Conservation (phyloP, 805 yeast species). For the Starmerella stigmatis region DNA sequence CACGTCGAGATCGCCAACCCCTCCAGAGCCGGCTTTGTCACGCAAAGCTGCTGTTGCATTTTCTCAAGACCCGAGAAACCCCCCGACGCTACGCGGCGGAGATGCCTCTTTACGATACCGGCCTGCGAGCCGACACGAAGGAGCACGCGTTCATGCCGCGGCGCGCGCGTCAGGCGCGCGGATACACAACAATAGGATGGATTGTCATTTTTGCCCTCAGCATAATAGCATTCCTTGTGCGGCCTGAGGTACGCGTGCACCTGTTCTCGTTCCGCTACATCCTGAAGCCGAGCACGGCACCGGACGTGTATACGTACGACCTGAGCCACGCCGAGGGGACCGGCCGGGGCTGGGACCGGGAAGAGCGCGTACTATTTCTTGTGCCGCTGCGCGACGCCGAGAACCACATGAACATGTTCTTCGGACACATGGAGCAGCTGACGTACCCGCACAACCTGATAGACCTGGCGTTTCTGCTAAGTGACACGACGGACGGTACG, state of each 20-base stretch:
- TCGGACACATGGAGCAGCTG: constrained; percentile 64
- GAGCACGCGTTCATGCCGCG: constrained; percentile 4
- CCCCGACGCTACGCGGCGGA: constrained; percentile 7
- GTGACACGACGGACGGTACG: constrained; percentile 84
- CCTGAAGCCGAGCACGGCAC: constrained; percentile 13
- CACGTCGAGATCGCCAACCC: not conserved
- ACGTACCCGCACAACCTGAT: constrained; percentile 81
- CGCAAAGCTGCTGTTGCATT: not conserved
- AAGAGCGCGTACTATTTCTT: constrained; percentile 70
- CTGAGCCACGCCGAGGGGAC: constrained; percentile 54
- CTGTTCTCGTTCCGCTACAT: constrained; percentile 11
- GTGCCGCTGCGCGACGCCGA: constrained; percentile 92
- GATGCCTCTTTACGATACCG: constrained; percentile 4
- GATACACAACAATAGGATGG: not conserved
- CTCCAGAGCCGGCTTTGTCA: not conserved
- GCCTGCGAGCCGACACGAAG: constrained; percentile 1
- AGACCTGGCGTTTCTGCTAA: constrained; percentile 74
- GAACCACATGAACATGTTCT: constrained; percentile 79
- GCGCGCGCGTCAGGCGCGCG: not conserved
- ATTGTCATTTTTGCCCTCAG: constrained; percentile 11
- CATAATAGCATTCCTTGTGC: constrained; percentile 10
- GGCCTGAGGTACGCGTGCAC: constrained; percentile 15
- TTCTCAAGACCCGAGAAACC: not conserved
- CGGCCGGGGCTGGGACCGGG: constrained; percentile 65
- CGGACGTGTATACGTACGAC: constrained; percentile 59